These are phyloP conservation scores for Funneliformis mosseae DNA, from an alignment of 192 early-diverging fungal species.

Conservation along the genomic window DNA sequence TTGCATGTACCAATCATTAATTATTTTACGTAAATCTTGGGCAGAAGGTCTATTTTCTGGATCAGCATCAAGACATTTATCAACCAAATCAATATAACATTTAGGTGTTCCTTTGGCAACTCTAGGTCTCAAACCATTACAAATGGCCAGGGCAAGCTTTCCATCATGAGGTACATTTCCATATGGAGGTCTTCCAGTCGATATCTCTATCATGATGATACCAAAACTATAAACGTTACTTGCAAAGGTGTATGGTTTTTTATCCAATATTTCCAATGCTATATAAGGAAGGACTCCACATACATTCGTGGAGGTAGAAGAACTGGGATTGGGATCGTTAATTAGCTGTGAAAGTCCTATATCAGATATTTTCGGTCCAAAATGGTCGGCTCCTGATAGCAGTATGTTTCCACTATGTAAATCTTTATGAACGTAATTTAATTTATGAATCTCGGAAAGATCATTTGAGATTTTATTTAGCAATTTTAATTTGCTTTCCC, in stretches of 20 bases:
- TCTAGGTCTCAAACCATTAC: conserved; percentile 37
- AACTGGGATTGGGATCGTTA: neutral
- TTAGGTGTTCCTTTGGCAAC: conserved; percentile 41
- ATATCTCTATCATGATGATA: neutral
- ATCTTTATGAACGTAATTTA: conserved; percentile 44
- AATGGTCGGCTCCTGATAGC: neutral
- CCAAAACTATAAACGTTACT: conserved; percentile 46
- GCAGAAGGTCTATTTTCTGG: conserved; percentile 27
- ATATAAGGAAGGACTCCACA: conserved; percentile 13
- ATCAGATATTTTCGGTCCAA: neutral
- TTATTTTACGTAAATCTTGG: too few species aligned
- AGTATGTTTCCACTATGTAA: conserved; percentile 48
- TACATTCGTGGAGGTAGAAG: neutral
- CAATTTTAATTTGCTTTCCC: neutral
- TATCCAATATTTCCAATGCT: neutral
- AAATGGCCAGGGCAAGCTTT: conserved; percentile 30
- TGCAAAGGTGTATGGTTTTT: neutral
- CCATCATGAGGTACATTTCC: conserved; percentile 32
- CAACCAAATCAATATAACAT: conserved; percentile 35
- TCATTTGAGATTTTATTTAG: conserved; percentile 36
- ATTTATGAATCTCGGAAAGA: conserved; percentile 44
- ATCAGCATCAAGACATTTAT: conserved; percentile 23
- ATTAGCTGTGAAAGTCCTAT: too few species aligned
- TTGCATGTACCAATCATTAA: too few species aligned
- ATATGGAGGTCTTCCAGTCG: conserved; percentile 42